These are phyloP conservation scores for Fusarium sororula DNA, from an alignment of 2,329 filamentous ascomycete species.

Conservation along the genomic window DNA sequence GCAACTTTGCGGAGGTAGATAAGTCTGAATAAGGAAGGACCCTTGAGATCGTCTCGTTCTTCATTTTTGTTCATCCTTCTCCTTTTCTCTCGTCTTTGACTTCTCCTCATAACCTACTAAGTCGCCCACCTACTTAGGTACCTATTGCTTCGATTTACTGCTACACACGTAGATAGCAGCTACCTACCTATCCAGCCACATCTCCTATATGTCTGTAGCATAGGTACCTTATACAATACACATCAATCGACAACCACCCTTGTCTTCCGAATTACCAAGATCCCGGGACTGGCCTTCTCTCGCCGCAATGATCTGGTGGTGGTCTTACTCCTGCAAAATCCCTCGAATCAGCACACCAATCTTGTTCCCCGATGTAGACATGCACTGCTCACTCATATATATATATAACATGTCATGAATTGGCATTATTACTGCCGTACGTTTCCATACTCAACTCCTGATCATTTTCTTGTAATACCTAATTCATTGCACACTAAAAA, in stretches of 20 bases:
- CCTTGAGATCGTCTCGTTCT: neutral
- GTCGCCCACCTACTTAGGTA: neutral
- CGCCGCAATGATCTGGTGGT: constrained; percentile 18
- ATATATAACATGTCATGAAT: neutral
- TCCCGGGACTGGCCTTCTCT: neutral
- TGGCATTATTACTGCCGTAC: neutral
- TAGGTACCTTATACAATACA: neutral
- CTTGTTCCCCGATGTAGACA: neutral
- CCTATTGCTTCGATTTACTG: neutral
- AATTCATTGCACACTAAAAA: neutral
- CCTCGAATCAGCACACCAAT: neutral
- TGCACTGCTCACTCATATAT: neutral
- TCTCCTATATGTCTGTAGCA: neutral
- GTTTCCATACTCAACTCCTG: neutral
- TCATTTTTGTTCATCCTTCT: neutral
- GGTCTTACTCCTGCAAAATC: constrained; percentile 2
- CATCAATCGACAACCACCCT: neutral
- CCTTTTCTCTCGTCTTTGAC: neutral
- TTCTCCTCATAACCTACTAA: neutral
- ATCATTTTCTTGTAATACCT: neutral
- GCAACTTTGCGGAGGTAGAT: neutral
- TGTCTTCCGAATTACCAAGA: neutral
- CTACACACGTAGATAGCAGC: neutral
- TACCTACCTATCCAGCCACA: too few species aligned
- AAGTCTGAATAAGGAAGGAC: constrained; percentile 7